Base-by-base conservation (phyloP, 768 basidiomycete species). In the Lenzites betulinus region DNA sequence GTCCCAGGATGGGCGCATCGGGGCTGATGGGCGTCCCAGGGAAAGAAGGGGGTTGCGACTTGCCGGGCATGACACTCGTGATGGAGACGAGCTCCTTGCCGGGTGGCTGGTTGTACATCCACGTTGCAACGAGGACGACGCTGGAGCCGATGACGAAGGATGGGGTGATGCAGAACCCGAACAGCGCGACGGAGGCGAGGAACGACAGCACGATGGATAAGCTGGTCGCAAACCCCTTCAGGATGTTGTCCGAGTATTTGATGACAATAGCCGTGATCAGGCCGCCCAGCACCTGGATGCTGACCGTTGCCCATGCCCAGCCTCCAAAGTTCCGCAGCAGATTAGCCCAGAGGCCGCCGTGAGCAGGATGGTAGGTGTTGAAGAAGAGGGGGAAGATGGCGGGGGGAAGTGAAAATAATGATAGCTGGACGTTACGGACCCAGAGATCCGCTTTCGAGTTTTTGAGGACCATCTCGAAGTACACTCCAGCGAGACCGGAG, bases 171-270 rank as follows among this genome's bases (percentile, higher is more conserved):
- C 79, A 77, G 74, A 96, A 97, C 70, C 92, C 83, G 78, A 99
- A 99, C 46, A 98, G 82, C 30, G 84, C 84, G 64, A 98, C 93
- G 46, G 90, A 92, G 1, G 95, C 93, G 60, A 96, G 83, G 85
- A 96, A 99, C 52, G 94, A 95, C 41, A 98, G 77, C 58, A 98
- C 87, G 76, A 98, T 99, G 63, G 90, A 91, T 43, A 98, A 81
- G 63, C 87, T 90, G 2, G 96, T 99, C 5, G 96, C 96, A 69
- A 99, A 99, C n/a, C 96, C 96, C 72, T 97, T 96, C 69, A 93
- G 79, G 67, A 92, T 93, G 72, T 97, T 98, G 75, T 95, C 93
- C 57, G 92, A 91, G 71, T 98, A 96, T 73, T 95, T 93, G 82
- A 98, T 98, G 59, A 98, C 97, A 30, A 98, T 74, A 1, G 97